phyloP scores from a whole-genome alignment of 805 yeast species.

The Alloascoidea africana region DNA sequence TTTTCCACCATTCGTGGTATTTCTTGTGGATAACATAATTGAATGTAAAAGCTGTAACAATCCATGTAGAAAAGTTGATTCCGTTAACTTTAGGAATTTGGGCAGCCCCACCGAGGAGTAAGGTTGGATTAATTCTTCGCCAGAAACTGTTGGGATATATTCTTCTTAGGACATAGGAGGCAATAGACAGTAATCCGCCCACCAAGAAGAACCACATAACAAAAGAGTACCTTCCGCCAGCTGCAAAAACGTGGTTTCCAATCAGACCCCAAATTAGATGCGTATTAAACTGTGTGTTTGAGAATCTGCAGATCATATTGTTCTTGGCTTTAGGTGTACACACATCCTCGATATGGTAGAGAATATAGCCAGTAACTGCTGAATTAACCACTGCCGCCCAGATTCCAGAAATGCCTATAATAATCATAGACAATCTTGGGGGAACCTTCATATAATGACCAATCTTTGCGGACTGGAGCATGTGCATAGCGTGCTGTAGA shows the following conservation, averaged over 20 bases:
- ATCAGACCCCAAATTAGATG: conserved; percentile 51
- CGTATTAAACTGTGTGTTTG: conserved; percentile 33
- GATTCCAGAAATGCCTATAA: conserved; percentile 28
- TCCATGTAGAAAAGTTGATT: conserved; percentile 27
- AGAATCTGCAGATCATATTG: conserved; percentile 31
- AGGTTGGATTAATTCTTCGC: conserved; percentile 8
- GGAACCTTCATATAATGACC: conserved; percentile 54
- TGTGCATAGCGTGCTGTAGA: conserved; percentile 36
- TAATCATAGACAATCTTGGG: conserved; percentile 43
- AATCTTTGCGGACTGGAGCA: conserved; percentile 39
- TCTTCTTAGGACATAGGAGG: conserved; percentile 22
- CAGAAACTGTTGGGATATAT: conserved; percentile 24
- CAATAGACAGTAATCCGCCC: conserved; percentile 33
- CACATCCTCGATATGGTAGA: conserved; percentile 21
- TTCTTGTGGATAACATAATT: conserved; percentile 33
- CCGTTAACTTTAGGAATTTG: conserved; percentile 25
- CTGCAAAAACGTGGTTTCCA: conserved; percentile 39
- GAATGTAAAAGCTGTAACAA: conserved; percentile 21
- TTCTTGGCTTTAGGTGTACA: conserved; percentile 28
- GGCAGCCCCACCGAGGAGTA: conserved; percentile 10
- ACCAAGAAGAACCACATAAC: conserved; percentile 44
- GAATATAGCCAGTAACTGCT: conserved; percentile 26
- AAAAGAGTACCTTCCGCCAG: conserved; percentile 33
- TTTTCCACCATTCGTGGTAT: conserved; percentile 39
- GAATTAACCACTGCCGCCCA: conserved; percentile 28